Percentiles rank a stretch among this genome's conserved stretches.
Conservation (phyloP, 2,329 filamentous ascomycete genomes). For the Rachicladosporium sp. region DNA sequence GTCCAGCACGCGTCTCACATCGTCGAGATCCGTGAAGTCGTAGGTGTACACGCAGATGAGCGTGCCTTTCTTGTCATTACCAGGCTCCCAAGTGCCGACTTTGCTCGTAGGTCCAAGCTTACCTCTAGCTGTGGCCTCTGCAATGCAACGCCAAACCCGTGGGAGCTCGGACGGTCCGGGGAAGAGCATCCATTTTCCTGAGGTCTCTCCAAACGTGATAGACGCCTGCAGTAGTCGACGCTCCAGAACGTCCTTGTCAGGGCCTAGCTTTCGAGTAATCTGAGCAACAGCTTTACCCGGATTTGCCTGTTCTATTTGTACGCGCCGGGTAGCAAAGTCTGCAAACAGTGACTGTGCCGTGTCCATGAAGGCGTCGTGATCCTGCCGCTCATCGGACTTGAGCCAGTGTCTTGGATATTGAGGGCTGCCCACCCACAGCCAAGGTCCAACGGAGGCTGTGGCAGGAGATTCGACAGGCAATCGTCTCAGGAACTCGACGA, state of each 20-base stretch:
- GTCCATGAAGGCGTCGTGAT: conserved; percentile 38
- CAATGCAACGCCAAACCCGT: conserved; percentile 53
- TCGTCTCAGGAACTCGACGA: conserved; percentile 53
- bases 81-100: conserved; percentile 45
- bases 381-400: conserved; percentile 27
- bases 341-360: conserved; percentile 46
- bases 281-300: conserved; percentile 32
- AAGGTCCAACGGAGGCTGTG: conserved; percentile 37
- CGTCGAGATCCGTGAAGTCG: conserved; percentile 57
- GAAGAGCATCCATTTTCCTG: conserved; percentile 76
- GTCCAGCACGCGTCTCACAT: conserved; percentile 56
- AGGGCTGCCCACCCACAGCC: conserved; percentile 63
- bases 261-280: conserved; percentile 28
- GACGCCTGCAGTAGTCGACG: conserved; percentile 50
- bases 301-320: conserved; percentile 40
- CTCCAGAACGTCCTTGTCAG: conserved; percentile 33
- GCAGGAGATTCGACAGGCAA: conserved; percentile 55
- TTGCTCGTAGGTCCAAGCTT: conserved; percentile 63
- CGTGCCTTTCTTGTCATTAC: conserved; percentile 28
- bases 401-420: conserved; percentile 19
- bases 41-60: conserved; percentile 69
- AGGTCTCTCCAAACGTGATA: conserved; percentile 42
- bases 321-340: conserved; percentile 33
- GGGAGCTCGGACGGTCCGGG: conserved; percentile 43
- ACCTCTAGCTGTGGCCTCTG: conserved; percentile 53